Percentiles rank a stretch among this genome's conserved stretches.
These are phyloP conservation scores for Cicer cuneatum DNA, from an alignment of 306 rosid species.

Conservation along the genomic window DNA sequence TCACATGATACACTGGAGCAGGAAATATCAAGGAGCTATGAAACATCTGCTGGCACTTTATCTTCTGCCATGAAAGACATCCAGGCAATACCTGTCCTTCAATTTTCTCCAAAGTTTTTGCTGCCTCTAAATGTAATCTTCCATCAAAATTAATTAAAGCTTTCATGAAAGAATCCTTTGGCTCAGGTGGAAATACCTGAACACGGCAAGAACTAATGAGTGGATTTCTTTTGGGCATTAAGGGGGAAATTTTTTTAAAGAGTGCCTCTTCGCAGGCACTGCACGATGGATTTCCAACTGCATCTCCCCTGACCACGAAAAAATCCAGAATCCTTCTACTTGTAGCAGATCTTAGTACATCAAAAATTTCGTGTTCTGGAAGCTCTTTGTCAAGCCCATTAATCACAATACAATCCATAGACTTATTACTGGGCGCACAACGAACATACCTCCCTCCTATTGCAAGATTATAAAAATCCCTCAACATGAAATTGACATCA, in stretches of 20 bases:
- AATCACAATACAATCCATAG: conserved; percentile 53
- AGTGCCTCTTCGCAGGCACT: conserved; percentile 77
- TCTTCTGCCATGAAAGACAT: conserved; percentile 88
- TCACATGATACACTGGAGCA: conserved; percentile 62
- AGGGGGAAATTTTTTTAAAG: conserved; percentile 68
- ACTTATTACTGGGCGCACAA: conserved; percentile 57
- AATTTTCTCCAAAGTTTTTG: conserved; percentile 81
- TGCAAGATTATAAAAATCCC: conserved; percentile 64
- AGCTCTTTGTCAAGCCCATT: conserved; percentile 66
- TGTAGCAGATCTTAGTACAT: conserved; percentile 65
- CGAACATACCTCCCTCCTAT: conserved; percentile 69
- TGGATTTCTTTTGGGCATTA: conserved; percentile 68
- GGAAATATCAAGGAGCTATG: conserved; percentile 75
- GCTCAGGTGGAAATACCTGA: conserved; percentile 74
- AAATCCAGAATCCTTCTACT: conserved; percentile 70
- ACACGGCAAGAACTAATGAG: conserved; percentile 61
- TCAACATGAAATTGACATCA: conserved; percentile 57
- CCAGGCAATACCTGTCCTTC: conserved; percentile 84
- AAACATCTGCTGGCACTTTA: conserved; percentile 79
- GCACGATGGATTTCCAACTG: conserved; percentile 65
- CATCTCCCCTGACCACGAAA: conserved; percentile 74
- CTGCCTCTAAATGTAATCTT: conserved; percentile 93
- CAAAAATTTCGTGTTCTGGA: conserved; percentile 67
- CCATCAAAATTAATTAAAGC: conserved; percentile 86
- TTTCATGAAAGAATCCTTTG: conserved; percentile 64